A percentile compares a stretch with the other conserved stretches of the same genome.
phyloP scores from a whole-genome alignment of 2,329 filamentous ascomycete species.

The Verticillium nonalfalfae region DNA sequence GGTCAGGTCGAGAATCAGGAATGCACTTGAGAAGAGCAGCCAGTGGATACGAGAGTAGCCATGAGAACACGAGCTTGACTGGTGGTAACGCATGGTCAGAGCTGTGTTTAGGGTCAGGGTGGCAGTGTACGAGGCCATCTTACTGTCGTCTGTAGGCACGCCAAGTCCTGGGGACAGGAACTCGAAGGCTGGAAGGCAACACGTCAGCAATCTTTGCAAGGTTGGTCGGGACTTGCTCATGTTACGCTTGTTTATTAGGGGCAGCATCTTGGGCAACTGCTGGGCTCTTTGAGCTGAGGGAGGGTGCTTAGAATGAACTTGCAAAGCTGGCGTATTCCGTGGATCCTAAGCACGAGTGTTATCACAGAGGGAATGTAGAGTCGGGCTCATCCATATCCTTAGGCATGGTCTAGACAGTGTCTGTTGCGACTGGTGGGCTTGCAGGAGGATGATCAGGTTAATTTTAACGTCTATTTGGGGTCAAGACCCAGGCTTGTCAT shows the following conservation, averaged over 20 bases:
- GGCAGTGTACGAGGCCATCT: slow-evolving; percentile 13
- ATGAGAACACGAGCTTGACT: slow-evolving; percentile 93
- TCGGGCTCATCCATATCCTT: neutral
- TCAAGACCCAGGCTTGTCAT: too few relatives aligned
- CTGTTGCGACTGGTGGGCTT: neutral
- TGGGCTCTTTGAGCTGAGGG: neutral
- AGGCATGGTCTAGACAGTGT: neutral
- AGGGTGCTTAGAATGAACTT: neutral
- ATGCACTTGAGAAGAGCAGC: slow-evolving; percentile 84
- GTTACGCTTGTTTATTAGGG: slow-evolving; percentile 20
- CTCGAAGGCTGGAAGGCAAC: slow-evolving; percentile 31
- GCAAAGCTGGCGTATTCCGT: neutral
- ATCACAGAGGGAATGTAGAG: neutral
- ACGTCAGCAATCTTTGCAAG: neutral
- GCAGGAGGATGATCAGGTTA: too few relatives aligned
- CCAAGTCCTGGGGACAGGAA: slow-evolving; percentile 33
- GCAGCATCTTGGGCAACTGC: slow-evolving; percentile 17
- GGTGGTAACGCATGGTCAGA: neutral
- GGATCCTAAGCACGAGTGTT: neutral
- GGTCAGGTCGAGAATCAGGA: slow-evolving; percentile 74
- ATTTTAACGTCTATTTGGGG: too few relatives aligned
- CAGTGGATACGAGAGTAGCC: slow-evolving; percentile 87
- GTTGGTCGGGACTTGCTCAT: slow-evolving; percentile 1
- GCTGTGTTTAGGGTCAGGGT: neutral
- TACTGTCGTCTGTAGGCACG: slow-evolving; percentile 39